Percentiles rank a stretch among this genome's conserved stretches.
Evolutionary conservation across 1,284 basidiomycete species (phyloP).

Genomic region (Trametes versicolor): DNA sequence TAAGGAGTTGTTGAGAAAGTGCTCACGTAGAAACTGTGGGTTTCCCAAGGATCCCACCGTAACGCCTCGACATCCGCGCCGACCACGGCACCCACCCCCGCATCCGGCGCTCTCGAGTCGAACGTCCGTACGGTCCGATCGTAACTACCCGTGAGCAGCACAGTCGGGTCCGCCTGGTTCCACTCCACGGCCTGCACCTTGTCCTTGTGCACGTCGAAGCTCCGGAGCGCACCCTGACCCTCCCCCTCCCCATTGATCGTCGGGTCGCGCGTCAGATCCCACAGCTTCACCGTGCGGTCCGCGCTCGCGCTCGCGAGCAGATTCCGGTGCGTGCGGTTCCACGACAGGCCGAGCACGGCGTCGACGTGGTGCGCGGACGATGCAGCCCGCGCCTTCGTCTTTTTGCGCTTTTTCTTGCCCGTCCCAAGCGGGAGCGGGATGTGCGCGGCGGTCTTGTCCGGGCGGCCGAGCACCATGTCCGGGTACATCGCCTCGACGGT

Average conservation of each 20-base stretch:
- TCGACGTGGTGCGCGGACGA: conserved; percentile 90
- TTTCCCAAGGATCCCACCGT: conserved; percentile 96
- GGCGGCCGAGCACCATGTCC: conserved; percentile 89
- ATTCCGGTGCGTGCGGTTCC: conserved; percentile 92
- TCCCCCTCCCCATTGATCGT: conserved; percentile 58
- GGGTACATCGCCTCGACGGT: conserved; percentile 96
- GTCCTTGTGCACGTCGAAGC: conserved; percentile 91
- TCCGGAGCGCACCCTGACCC: conserved; percentile 77
- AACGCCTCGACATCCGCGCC: conserved; percentile 94
- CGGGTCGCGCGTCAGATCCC: conserved; percentile 89
- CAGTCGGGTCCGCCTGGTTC: conserved; percentile 89
- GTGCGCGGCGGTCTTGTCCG: conserved; percentile 86
- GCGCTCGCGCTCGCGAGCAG: conserved; percentile 93
- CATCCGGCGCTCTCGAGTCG: conserved; percentile 87
- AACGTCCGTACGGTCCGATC: conserved; percentile 95
- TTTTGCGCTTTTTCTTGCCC: conserved; percentile 96
- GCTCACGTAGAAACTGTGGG: conserved; percentile 87
- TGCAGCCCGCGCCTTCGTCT: conserved; percentile 75
- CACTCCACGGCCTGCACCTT: conserved; percentile 99
- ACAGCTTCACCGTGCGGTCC: conserved; percentile 96
- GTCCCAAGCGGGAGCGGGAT: conserved; percentile 81
- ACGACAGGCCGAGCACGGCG: conserved; percentile 90
- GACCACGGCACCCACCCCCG: conserved; percentile 81
- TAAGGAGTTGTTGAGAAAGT: conserved; percentile 11
- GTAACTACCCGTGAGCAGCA: conserved; percentile 92